Conservation (phyloP, 2,329 filamentous ascomycete species). For the Monosporascus cannonballus region DNA sequence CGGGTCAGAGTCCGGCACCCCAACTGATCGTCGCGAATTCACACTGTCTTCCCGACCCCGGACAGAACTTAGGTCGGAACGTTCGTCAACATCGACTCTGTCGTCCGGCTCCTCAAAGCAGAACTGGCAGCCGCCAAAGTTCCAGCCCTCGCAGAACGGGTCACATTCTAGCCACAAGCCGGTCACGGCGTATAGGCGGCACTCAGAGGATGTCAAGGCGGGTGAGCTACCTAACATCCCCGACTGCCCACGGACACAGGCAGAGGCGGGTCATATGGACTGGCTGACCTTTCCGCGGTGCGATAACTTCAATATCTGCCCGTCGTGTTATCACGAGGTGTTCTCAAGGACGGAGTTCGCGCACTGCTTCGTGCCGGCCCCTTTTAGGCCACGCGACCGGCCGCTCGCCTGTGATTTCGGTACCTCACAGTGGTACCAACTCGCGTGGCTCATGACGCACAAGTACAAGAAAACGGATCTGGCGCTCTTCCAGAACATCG, state of each 20-base stretch:
- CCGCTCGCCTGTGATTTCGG: conserved; percentile 74
- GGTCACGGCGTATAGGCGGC: conserved; percentile 44
- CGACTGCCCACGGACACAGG: conserved; percentile 61
- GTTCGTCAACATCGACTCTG: conserved; percentile 14
- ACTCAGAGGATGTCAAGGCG: conserved; percentile 45
- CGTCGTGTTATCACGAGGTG: conserved; percentile 66
- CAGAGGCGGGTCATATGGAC: conserved; percentile 60
- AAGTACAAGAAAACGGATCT: conserved; percentile 64
- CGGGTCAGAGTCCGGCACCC: conserved; percentile 3
- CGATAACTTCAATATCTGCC: conserved; percentile 73
- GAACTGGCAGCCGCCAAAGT: conserved; percentile 40
- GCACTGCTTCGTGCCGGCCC: conserved; percentile 57
- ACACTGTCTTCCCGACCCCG: conserved; percentile 10
- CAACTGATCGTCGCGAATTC: conserved; percentile 9
- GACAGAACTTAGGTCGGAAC: conserved; percentile 9
- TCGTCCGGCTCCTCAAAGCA: conserved; percentile 19
- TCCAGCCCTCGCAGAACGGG: conserved; percentile 33
- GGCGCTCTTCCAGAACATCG: conserved; percentile 63
- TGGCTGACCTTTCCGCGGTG: conserved; percentile 74
- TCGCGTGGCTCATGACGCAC: conserved; percentile 75
- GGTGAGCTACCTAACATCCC: conserved; percentile 47
- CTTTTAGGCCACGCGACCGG: conserved; percentile 49
- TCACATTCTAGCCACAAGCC: conserved; percentile 33
- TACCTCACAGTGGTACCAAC: conserved; percentile 68
- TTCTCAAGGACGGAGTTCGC: conserved; percentile 65